Percentiles rank a stretch among this genome's conserved stretches.
Evolutionary conservation across 768 basidiomycete genomes (phyloP).

Genomic region (Russula vinacea): DNA sequence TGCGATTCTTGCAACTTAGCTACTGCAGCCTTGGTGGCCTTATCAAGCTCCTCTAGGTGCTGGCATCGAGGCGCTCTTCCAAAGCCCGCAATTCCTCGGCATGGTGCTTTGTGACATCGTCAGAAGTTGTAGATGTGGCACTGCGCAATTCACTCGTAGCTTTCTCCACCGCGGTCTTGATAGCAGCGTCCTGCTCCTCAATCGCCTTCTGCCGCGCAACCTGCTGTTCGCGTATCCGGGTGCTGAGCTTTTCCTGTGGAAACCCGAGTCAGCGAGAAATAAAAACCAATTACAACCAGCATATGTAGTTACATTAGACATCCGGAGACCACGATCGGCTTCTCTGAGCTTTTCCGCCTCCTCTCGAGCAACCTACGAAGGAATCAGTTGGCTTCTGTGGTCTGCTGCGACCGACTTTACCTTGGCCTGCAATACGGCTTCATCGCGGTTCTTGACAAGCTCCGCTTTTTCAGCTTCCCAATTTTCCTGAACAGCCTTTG

Average conservation of each 20-base stretch:
- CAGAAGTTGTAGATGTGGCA: conserved; percentile 33
- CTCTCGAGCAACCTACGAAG: conserved; percentile 29
- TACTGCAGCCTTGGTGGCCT: conserved; percentile 43
- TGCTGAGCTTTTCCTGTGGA: conserved; percentile 49
- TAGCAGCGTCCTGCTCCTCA: conserved; percentile 47
- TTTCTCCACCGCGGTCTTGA: conserved; percentile 58
- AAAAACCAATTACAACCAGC: not conserved
- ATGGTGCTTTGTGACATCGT: conserved; percentile 52
- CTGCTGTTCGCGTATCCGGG: conserved; percentile 49
- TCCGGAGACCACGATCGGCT: conserved; percentile 31
- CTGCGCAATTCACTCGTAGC: conserved; percentile 45
- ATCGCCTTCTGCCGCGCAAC: conserved; percentile 52
- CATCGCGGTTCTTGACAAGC: conserved; percentile 55
- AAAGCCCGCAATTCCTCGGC: conserved; percentile 56
- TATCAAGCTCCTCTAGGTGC: conserved; percentile 53
- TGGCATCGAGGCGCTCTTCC: conserved; percentile 49
- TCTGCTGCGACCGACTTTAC: conserved; percentile 38
- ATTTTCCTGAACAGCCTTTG: conserved; percentile 35
- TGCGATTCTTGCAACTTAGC: conserved; percentile 34
- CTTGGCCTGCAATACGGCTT: conserved; percentile 57
- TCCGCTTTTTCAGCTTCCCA: conserved; percentile 63
- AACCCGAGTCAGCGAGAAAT: conserved; percentile 2
- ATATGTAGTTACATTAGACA: conserved; percentile 29
- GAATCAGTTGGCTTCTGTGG: not conserved
- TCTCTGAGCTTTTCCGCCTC: conserved; percentile 33